phyloP scores from a whole-genome alignment of 2,329 filamentous ascomycete genomes.

The Drechslera avenae region DNA sequence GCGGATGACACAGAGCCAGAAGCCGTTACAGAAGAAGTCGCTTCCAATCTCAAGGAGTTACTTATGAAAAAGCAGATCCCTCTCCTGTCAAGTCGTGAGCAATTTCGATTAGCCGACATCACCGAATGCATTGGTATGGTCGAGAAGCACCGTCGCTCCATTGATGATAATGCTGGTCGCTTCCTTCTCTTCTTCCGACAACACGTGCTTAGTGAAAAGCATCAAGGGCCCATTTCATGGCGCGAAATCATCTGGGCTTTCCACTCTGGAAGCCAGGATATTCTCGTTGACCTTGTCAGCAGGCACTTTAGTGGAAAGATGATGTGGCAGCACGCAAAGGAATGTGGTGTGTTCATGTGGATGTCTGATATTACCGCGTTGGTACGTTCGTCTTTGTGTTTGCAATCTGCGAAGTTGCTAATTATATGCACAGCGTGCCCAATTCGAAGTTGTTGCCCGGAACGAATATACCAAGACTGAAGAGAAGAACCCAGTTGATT shows the following conservation, averaged over 20 bases:
- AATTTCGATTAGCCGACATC: conserved; percentile 83
- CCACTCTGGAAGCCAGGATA: conserved; percentile 85
- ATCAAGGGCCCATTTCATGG: conserved; percentile 69
- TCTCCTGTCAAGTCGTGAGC: conserved; percentile 81
- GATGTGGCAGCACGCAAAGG: conserved; percentile 82
- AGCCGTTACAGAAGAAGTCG: conserved; percentile 72
- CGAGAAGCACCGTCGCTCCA: conserved; percentile 83
- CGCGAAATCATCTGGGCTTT: conserved; percentile 85
- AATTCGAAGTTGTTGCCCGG: conserved; percentile 88
- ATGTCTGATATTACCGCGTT: conserved; percentile 76
- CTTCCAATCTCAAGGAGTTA: conserved; percentile 73
- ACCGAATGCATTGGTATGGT: conserved; percentile 83
- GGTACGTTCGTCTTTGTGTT: conserved; percentile 56
- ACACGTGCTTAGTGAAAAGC: conserved; percentile 68
- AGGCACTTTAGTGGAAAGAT: conserved; percentile 79
- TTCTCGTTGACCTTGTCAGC: conserved; percentile 81
- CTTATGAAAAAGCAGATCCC: conserved; percentile 76
- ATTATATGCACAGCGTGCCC: conserved; percentile 59
- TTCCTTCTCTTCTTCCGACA: conserved; percentile 89
- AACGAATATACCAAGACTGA: conserved; percentile 92
- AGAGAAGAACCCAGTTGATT: conserved; percentile 86
- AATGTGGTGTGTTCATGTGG: conserved; percentile 96
- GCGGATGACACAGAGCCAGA: conserved; percentile 63
- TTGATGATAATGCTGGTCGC: conserved; percentile 86
- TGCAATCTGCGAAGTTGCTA: background rate